A percentile compares a stretch with the other conserved stretches of the same genome.
phyloP scores from a whole-genome alignment of 208 protist genomes.

The Trypanosoma lewisi region DNA sequence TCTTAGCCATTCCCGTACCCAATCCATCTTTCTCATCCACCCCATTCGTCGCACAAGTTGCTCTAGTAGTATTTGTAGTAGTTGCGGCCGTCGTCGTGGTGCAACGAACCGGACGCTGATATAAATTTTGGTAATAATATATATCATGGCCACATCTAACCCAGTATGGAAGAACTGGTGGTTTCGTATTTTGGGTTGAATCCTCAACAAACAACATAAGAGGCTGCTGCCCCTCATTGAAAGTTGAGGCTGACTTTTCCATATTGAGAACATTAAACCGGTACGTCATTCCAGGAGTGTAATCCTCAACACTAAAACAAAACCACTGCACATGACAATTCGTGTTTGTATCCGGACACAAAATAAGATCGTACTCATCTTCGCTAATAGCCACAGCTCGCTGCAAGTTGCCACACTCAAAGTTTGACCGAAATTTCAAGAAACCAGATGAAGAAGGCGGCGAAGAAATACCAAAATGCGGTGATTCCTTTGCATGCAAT shows the following conservation, averaged over 20 bases:
- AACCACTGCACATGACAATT: slow-evolving; percentile 97
- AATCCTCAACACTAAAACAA: slow-evolving; percentile 88
- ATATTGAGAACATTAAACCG: slow-evolving; percentile 98
- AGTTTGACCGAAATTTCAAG: slow-evolving; percentile 90
- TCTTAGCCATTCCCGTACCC: not conserved
- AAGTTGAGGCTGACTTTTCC: slow-evolving; percentile 92
- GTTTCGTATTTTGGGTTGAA: not conserved
- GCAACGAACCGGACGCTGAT: slow-evolving; percentile 49
- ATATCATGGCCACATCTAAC: slow-evolving; percentile 63
- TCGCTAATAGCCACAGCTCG: slow-evolving; percentile 82
- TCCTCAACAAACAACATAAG: slow-evolving; percentile 79
- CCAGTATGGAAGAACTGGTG: slow-evolving; percentile 34
- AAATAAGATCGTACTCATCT: slow-evolving; percentile 94
- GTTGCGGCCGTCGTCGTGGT: slow-evolving; percentile 24
- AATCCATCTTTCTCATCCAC: not conserved
- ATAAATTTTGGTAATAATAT: slow-evolving; percentile 83
- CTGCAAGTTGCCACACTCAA: slow-evolving; percentile 95
- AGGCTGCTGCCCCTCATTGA: slow-evolving; percentile 94
- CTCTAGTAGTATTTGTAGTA: not conserved
- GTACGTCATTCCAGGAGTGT: slow-evolving; percentile 68
- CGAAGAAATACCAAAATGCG: too few relatives aligned
- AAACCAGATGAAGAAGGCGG: slow-evolving; percentile 8
- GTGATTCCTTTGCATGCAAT: too few relatives aligned
- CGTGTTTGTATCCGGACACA: slow-evolving; percentile 93
- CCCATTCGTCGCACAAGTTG: too few relatives aligned